Conservation (phyloP, 352 stramenopile species). For the Peronospora farinosa region DNA sequence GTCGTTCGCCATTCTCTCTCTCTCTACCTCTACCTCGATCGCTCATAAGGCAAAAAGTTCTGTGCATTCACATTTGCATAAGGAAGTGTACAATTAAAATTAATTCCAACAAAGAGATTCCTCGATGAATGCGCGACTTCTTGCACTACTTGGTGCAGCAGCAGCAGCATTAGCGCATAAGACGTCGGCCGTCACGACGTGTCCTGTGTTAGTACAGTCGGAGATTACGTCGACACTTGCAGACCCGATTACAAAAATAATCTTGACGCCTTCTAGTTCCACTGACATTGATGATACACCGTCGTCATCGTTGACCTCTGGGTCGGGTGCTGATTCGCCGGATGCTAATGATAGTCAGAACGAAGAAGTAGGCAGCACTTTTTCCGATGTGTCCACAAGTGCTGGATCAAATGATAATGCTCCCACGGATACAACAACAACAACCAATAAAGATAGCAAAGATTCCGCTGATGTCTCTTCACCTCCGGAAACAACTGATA, state of each 20-base stretch:
- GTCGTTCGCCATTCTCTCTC: conserved; percentile 20
- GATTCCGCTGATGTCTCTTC: conserved; percentile 14
- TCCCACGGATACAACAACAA: background rate
- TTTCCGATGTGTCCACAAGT: conserved; percentile 6
- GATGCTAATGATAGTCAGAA: conserved; percentile 16
- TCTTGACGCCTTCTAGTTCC: conserved; percentile 19
- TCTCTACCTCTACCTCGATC: conserved; percentile 23
- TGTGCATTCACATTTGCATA: background rate
- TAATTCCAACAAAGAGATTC: background rate
- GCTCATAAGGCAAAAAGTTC: conserved; percentile 4
- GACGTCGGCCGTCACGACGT: conserved; percentile 36
- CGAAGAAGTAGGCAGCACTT: conserved; percentile 17
- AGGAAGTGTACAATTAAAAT: background rate
- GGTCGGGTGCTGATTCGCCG: conserved; percentile 20
- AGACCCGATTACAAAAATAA: conserved; percentile 45
- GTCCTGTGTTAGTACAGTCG: conserved; percentile 57
- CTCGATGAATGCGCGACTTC: conserved; percentile 19
- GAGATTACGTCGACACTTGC: conserved; percentile 51
- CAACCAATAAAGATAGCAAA: conserved; percentile 6
- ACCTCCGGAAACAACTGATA: conserved; percentile 13
- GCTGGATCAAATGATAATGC: background rate
- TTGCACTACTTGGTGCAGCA: conserved; percentile 27
- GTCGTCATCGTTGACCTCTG: background rate
- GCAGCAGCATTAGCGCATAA: conserved; percentile 25
- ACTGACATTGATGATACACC: background rate